Evolutionary conservation across 805 yeast genomes (phyloP).

Genomic region (Zygosaccharomyces rouxii): DNA sequence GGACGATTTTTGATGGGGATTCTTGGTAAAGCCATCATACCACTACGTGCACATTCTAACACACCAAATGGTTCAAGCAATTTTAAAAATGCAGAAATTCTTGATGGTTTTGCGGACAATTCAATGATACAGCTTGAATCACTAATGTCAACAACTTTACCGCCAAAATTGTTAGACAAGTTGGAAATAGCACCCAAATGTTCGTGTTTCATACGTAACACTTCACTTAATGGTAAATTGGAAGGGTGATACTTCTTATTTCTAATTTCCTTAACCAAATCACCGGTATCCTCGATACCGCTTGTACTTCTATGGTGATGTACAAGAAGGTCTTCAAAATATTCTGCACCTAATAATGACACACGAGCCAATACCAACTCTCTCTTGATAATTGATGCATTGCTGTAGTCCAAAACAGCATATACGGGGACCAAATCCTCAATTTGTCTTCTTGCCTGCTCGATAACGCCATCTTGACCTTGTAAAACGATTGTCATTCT

Average conservation of each 20-base stretch:
- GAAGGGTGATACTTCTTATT: constrained; percentile 71
- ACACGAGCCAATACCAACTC: constrained; percentile 90
- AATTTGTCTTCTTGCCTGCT: constrained; percentile 96
- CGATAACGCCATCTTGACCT: constrained; percentile 94
- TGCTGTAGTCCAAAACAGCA: constrained; percentile 92
- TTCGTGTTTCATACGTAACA: constrained; percentile 86
- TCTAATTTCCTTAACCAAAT: constrained; percentile 28
- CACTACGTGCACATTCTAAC: constrained; percentile 92
- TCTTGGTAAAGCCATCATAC: constrained; percentile 98
- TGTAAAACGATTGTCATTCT: constrained; percentile 94
- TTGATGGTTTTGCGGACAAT: constrained; percentile 87
- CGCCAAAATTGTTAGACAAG: constrained; percentile 84
- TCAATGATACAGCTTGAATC: constrained; percentile 94
- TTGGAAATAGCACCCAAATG: constrained; percentile 82
- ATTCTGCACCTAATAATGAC: constrained; percentile 94
- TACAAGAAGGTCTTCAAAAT: constrained; percentile 88
- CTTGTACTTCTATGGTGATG: constrained; percentile 50
- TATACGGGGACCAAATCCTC: constrained; percentile 98
- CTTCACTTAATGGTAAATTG: constrained; percentile 84
- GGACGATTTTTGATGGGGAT: constrained; percentile 68
- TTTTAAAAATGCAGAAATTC: constrained; percentile 81
- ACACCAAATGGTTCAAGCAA: constrained; percentile 94
- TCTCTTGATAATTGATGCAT: constrained; percentile 83
- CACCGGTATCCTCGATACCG: constrained; percentile 31
- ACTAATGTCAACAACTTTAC: constrained; percentile 84